Percentiles rank a stretch among this genome's conserved stretches.
phyloP scores from a whole-genome alignment of 805 yeast genomes.

The Lipomyces chichibuensis region DNA sequence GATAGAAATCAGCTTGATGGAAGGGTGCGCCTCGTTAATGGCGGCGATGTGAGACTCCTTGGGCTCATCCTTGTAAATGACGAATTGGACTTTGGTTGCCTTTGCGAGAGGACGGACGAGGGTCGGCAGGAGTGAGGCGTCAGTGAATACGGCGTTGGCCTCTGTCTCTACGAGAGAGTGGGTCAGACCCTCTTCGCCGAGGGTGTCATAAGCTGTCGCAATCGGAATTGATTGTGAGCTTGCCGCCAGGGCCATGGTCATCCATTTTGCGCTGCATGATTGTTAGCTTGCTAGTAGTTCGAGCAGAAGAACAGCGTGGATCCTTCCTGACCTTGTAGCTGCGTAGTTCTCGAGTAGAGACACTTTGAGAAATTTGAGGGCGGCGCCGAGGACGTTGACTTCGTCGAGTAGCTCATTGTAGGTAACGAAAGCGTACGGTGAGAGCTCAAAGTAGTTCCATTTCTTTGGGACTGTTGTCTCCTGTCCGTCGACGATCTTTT shows the following conservation, averaged over 20 bases:
- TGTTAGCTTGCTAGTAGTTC: not conserved
- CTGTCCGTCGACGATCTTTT: slow-evolving; percentile 78
- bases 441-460: slow-evolving; percentile 83
- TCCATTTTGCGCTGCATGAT: slow-evolving; percentile 28
- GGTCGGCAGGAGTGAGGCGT: slow-evolving; percentile 67
- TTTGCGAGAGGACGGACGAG: slow-evolving; percentile 72
- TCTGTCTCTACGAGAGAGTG: slow-evolving; percentile 85
- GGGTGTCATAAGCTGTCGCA: slow-evolving; percentile 94
- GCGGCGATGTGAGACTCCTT: slow-evolving; percentile 55
- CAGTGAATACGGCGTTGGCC: slow-evolving; percentile 79
- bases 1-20: slow-evolving; percentile 64
- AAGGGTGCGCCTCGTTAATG: slow-evolving; percentile 72
- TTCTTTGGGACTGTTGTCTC: slow-evolving; percentile 72
- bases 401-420: slow-evolving; percentile 58
- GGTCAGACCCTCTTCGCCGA: slow-evolving; percentile 77
- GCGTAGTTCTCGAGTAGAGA: slow-evolving; percentile 80
- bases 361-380: slow-evolving; percentile 74
- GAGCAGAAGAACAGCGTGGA: not conserved
- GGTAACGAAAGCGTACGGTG: slow-evolving; percentile 68
- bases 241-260: slow-evolving; percentile 48
- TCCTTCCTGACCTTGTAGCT: slow-evolving; percentile 53
- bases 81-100: slow-evolving; percentile 62
- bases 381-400: slow-evolving; percentile 66
- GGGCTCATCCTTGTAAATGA: slow-evolving; percentile 62
- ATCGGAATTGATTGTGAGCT: slow-evolving; percentile 78